Evolutionary conservation across 345 rosid species (phyloP), one percentile per base, ranked within the genome.

Genomic region (Eucalyptus polybractea): DNA sequence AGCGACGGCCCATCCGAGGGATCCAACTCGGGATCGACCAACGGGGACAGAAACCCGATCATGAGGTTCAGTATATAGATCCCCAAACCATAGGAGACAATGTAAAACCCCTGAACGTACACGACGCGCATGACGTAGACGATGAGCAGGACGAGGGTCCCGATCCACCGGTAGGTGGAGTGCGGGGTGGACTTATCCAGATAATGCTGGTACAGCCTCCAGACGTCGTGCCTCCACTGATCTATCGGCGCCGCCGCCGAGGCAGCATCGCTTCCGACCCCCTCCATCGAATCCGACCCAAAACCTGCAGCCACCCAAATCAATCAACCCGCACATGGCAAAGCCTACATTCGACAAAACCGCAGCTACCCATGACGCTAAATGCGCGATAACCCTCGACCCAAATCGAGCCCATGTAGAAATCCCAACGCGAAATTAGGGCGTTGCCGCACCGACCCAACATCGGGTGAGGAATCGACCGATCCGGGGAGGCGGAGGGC

Each of bases 131-230:
- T 49, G 91, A 93, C 90, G 93, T 95, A 97, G 89, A 96, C 89
- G 81, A 91, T 92, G 6, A 92, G 90, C 27, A 93, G 86, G 33
- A 90, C 94, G 47, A 94, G 89, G 69, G 99, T 94, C 88, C 99
- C 99, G 80, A 95, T 94, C 99, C 99, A 97, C 91, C 99, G 93
- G 92, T 95, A 93, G 90, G 92, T 88, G 3, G 93, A 53, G 91
- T 97, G 99, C 69, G 99, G 99, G 5, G 98, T 96, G 60, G 94
- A 94, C 94, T 97, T 97, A 91, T 97, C 99, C 12, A 97, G 95
- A 94, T 95, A 96, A 89, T 97, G 95, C 93, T 95, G 99, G 90
- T 94, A 97, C 67, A 94, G 86, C 94, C 97, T 95, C 97, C 96
- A 95, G n/a, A 93, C 95, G 76, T 97, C 95, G 50, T 96, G 93